Conservation (phyloP, 495 filamentous ascomycete species). For the Annulohypoxylon stygium region DNA sequence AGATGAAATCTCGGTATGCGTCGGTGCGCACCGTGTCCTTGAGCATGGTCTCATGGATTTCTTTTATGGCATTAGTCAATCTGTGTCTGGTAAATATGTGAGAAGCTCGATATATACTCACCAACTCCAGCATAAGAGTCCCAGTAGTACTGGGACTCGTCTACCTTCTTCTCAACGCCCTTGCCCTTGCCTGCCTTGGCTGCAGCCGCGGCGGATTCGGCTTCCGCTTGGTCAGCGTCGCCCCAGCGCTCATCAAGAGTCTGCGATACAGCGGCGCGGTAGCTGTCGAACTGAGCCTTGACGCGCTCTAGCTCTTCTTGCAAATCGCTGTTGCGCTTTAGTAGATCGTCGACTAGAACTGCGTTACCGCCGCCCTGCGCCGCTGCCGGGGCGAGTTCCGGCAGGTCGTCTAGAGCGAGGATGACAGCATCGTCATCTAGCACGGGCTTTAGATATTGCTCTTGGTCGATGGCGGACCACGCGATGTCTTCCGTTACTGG, state of each 20-base stretch:
- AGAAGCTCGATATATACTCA: neutral
- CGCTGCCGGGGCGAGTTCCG: conserved; percentile 55
- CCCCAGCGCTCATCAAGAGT: conserved; percentile 79
- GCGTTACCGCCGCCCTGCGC: conserved; percentile 58
- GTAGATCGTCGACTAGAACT: conserved; percentile 58
- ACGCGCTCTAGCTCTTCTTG: conserved; percentile 76
- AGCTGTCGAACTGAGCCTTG: conserved; percentile 76
- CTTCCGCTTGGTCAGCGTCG: conserved; percentile 53
- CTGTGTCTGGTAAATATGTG: neutral
- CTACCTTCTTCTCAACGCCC: conserved; percentile 54
- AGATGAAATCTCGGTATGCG: conserved; percentile 97
- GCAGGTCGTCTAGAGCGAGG: conserved; percentile 83
- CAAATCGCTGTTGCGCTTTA: conserved; percentile 72
- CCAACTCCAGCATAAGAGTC: conserved; percentile 73
- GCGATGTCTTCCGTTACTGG: conserved; percentile 67
- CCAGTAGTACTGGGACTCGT: conserved; percentile 80
- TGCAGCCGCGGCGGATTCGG: conserved; percentile 14
- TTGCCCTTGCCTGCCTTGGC: conserved; percentile 38
- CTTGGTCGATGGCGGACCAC: conserved; percentile 73
- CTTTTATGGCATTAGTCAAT: conserved; percentile 52
- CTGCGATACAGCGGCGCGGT: conserved; percentile 74
- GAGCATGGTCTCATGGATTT: conserved; percentile 93
- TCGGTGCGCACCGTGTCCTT: conserved; percentile 96
- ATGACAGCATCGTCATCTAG: conserved; percentile 92
- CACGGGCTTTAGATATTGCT: conserved; percentile 82